phyloP scores from a whole-genome alignment of 768 basidiomycete species.

The Suillus weaverae region DNA sequence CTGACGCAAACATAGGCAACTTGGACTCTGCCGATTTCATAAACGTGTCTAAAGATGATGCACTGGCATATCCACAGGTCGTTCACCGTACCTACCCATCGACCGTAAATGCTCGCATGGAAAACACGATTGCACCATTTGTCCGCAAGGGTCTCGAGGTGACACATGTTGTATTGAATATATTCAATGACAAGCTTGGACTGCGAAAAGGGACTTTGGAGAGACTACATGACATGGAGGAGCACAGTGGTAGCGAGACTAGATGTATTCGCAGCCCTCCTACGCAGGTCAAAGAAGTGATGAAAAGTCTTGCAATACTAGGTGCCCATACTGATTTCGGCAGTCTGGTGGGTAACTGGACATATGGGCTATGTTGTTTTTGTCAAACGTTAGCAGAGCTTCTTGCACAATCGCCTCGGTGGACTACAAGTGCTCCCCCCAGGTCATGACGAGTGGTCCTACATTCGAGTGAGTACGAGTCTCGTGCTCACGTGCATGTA shows the following conservation, averaged over 20 bases:
- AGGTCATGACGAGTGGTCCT: constrained; percentile 62
- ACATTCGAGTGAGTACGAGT: constrained; percentile 51
- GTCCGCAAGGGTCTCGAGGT: constrained; percentile 56
- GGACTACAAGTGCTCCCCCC: constrained; percentile 70
- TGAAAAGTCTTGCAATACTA: constrained; percentile 38
- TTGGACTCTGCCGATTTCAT: constrained; percentile 61
- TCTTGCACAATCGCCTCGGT: constrained; percentile 69
- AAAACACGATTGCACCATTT: constrained; percentile 50
- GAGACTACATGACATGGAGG: constrained; percentile 42
- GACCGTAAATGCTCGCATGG: constrained; percentile 51
- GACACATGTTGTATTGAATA: constrained; percentile 49
- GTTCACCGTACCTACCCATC: constrained; percentile 58
- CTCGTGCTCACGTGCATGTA: not conserved
- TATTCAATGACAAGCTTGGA: constrained; percentile 59
- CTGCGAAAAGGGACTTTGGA: constrained; percentile 50
- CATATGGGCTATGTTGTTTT: too few relatives aligned
- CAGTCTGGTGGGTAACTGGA: constrained; percentile 47
- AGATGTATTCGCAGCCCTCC: constrained; percentile 53
- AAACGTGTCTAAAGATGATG: constrained; percentile 71
- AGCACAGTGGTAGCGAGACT: constrained; percentile 57
- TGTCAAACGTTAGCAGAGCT: constrained; percentile 40
- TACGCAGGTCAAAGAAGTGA: constrained; percentile 23
- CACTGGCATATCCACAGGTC: constrained; percentile 53
- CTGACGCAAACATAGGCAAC: not conserved
- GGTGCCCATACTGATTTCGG: constrained; percentile 76